Conservation (phyloP, 768 basidiomycete species). For the Amanita molliuscula region DNA sequence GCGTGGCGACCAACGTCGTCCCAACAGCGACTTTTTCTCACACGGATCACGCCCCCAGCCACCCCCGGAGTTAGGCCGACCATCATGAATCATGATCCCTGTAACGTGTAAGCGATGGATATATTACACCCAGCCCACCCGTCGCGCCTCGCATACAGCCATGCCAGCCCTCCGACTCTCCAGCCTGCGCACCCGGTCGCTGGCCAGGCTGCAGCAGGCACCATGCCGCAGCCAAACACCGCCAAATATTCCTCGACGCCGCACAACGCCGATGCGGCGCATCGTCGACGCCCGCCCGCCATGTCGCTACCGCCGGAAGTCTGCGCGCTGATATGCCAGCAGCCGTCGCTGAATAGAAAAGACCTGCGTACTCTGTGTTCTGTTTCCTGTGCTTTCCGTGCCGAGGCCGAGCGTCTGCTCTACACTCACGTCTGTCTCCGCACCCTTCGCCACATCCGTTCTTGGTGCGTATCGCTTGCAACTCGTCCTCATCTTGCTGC, state of each 20-base stretch:
- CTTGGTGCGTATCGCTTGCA: slow-evolving; percentile 12
- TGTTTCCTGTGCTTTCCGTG: slow-evolving; percentile 14
- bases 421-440: slow-evolving; percentile 11
- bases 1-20: slow-evolving; percentile 8
- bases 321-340: slow-evolving; percentile 14
- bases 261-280: slow-evolving; percentile 1
- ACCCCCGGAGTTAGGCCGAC: slow-evolving; percentile 2
- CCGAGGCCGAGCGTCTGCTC: slow-evolving; percentile 16
- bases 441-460: slow-evolving; percentile 10
- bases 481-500: slow-evolving; percentile 11
- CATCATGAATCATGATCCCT: slow-evolving; percentile 2
- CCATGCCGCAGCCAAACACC: not conserved
- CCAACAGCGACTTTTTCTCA: slow-evolving; percentile 4
- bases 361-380: slow-evolving; percentile 12
- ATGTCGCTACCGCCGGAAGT: slow-evolving; percentile 13
- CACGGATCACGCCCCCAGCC: not conserved
- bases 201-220: not conserved
- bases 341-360: slow-evolving; percentile 3
- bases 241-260: slow-evolving; percentile 2
- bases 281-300: not conserved
- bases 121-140: no score
- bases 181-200: not conserved
- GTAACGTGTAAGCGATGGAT: not conserved
- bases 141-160: no score
- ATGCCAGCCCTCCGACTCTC: no score